A percentile compares a stretch with the other conserved stretches of the same genome.
These are phyloP conservation scores for Fraxinus paxiana DNA, from an alignment of 305 asterid species.

Conservation along the genomic window DNA sequence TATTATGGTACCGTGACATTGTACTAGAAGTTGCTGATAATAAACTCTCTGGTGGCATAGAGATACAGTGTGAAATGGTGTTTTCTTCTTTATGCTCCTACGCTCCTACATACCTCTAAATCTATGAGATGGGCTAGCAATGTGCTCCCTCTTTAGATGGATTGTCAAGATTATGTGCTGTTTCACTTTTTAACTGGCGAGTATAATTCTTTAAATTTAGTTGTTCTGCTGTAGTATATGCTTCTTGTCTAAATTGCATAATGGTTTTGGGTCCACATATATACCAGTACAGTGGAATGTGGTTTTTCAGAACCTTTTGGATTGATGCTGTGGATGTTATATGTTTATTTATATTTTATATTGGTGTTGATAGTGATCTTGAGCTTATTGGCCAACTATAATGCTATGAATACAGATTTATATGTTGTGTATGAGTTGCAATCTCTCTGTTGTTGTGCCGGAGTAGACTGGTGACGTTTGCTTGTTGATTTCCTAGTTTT, in stretches of 20 bases:
- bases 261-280: neutral
- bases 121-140: slow-evolving; percentile 8
- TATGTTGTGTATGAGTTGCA: slow-evolving; percentile 4
- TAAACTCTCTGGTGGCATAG: slow-evolving; percentile 3
- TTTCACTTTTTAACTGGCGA: neutral
- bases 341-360: neutral
- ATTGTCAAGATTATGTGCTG: neutral
- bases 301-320: slow-evolving; percentile 6
- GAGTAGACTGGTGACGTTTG: neutral
- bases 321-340: slow-evolving; percentile 12
- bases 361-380: neutral
- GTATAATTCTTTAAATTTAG: neutral
- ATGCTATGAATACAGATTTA: neutral
- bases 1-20: neutral
- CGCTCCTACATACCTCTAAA: neutral
- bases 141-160: slow-evolving; percentile 11
- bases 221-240: neutral
- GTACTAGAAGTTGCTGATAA: neutral
- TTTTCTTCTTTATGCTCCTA: neutral
- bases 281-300: slow-evolving; percentile 7
- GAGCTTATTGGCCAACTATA: slow-evolving; percentile 8
- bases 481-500: neutral
- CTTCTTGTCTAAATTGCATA: neutral
- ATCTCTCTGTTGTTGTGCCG: neutral
- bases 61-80: slow-evolving; percentile 6